Base-by-base conservation (phyloP, 345 rosid species). In the Aquilaria sinensis region DNA sequence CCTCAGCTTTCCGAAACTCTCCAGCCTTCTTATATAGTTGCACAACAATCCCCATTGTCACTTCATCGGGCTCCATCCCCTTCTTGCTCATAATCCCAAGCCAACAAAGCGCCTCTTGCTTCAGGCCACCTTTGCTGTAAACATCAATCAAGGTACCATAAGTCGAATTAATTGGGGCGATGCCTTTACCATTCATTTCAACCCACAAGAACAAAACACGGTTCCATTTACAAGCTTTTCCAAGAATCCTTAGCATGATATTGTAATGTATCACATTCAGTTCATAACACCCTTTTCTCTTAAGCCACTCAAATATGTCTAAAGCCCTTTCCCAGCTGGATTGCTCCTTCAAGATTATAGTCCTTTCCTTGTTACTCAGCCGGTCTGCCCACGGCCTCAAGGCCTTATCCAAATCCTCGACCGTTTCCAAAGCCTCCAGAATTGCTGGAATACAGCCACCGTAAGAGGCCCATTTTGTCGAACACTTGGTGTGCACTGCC, bases 221-320 rank as follows among this genome's bases (percentile, higher is more conserved):
- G 64, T 70, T 68, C 97, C 96, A 93, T 67, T 78, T 79, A 67
- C 64, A 70, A 6, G 88, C 90, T 79, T 79, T 82, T 1, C 97
- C 98, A 56, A 88, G 84, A 63, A 78, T 75, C 69, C 92, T 64
- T 3, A 90, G 75, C 85, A 88, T 88, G 47, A 86, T 88, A 16
- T 93, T 90, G 37, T 90, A 93, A 60, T 88, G 95, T 78, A 93
- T 90, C 59, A 93, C 92, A 71, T 90, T 86, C 85, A 85, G 41
- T 61, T 88, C 95, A 61, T 83, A 81, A 59, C 88, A 85, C 1
- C 75, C 81, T 46, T 82, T 85, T 4, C 77, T 70, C 77, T 88
- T 88, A 72, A 93, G 83, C 90, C 95, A 93, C 71, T 86, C 82
- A 31, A 93, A 93, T 66, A 93, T 93, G 77, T 85, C 97, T 58